Percentiles rank a stretch among this genome's conserved stretches.
Conservation (phyloP, 768 basidiomycete genomes). For the Mycena belliarum region DNA sequence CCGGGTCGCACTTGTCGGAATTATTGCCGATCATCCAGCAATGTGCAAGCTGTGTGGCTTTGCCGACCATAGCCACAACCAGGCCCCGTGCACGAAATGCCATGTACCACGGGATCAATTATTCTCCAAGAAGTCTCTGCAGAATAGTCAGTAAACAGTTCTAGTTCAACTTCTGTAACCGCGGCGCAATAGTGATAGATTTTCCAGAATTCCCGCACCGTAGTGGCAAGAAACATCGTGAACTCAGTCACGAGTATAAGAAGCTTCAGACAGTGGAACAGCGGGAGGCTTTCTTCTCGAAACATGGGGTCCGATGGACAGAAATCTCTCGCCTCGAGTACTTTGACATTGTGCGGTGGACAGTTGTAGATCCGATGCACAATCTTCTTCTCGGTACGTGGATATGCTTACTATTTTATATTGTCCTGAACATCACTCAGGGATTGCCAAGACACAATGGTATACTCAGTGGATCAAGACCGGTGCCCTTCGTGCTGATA, state of each 20-base stretch:
- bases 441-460: constrained; percentile 12
- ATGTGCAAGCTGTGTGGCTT: constrained; percentile 25
- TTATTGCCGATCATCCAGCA: constrained; percentile 24
- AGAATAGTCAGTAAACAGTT: neutral
- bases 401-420: too few species aligned
- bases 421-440: neutral
- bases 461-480: neutral
- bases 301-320: neutral
- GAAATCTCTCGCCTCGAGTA: neutral
- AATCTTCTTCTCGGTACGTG: neutral
- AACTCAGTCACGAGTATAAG: neutral
- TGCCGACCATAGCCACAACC: constrained; percentile 24
- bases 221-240: neutral
- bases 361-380: neutral
- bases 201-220: neutral
- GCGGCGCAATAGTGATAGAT: too few species aligned
- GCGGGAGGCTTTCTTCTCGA: neutral
- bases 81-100: constrained; percentile 22
- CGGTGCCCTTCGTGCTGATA: neutral
- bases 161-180: too few species aligned
- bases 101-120: neutral
- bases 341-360: neutral
- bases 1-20: constrained; percentile 10
- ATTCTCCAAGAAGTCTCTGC: neutral
- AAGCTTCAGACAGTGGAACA: neutral